A percentile compares a stretch with the other conserved stretches of the same genome.
These are phyloP conservation scores for Ajuga chamaepitys DNA, from an alignment of 257 asterid species.

Conservation along the genomic window DNA sequence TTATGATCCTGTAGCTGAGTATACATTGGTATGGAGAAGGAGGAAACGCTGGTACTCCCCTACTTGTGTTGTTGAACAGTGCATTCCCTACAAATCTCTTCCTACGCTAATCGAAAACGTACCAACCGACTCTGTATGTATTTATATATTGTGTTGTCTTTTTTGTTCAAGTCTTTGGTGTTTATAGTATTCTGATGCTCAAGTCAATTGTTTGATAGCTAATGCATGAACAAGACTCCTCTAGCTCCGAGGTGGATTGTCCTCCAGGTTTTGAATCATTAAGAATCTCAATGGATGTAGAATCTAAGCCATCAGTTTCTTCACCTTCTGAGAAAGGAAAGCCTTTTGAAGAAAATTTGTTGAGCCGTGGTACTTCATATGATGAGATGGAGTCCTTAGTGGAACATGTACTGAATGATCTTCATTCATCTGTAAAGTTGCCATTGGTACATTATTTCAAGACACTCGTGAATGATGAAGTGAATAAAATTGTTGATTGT, in stretches of 20 bases:
- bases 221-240: conserved; percentile 33
- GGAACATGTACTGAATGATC: conserved; percentile 53
- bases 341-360: conserved; percentile 14
- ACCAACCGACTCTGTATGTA: conserved; percentile 46
- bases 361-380: conserved; percentile 11
- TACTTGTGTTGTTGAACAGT: conserved; percentile 21
- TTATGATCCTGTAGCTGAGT: conserved; percentile 58
- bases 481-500: conserved; percentile 34
- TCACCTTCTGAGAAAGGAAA: conserved; percentile 25
- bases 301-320: conserved; percentile 24
- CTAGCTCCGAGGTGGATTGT: conserved; percentile 45
- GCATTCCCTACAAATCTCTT: conserved; percentile 16
- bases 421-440: conserved; percentile 58
- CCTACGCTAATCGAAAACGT: conserved; percentile 25
- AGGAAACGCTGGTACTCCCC: conserved; percentile 55
- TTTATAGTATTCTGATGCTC: conserved; percentile 20
- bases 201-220: conserved; percentile 38
- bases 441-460: conserved; percentile 38
- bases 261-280: conserved; percentile 79
- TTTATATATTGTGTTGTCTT: conserved; percentile 14
- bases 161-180: conserved; percentile 5
- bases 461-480: conserved; percentile 58
- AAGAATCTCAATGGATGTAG: conserved; percentile 25
- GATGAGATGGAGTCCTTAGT: conserved; percentile 36
- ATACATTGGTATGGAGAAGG: conserved; percentile 74